Percentiles rank a stretch among this genome's conserved stretches.
phyloP scores from a whole-genome alignment of 2,329 filamentous ascomycete species.

The Beauveria sp. region DNA sequence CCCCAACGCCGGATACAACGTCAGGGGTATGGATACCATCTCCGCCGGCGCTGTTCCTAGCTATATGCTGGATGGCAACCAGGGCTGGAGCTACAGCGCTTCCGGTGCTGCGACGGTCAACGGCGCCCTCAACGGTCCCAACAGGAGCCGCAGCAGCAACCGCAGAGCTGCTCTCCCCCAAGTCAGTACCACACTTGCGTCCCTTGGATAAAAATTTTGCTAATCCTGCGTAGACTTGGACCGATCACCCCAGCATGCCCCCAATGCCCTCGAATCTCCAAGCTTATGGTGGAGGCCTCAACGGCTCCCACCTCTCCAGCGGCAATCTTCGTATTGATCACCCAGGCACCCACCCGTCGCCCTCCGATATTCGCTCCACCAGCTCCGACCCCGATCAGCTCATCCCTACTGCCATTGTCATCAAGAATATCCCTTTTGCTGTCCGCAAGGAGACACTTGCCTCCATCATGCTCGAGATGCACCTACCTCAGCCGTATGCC shows the following conservation, averaged over 20 bases:
- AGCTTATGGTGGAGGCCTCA: conserved; percentile 27
- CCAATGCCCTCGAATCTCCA: conserved; percentile 32
- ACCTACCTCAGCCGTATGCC: conserved; percentile 88
- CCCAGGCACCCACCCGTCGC: conserved; percentile 31
- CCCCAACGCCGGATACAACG: conserved; percentile 50
- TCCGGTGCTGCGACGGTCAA: conserved; percentile 56
- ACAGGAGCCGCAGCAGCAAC: conserved; percentile 47
- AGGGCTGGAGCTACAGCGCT: conserved; percentile 70
- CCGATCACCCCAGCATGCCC: conserved; percentile 37
- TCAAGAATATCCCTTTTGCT: conserved; percentile 98
- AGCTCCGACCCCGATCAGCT: conserved; percentile 67
- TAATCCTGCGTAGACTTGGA: conserved; percentile 37
- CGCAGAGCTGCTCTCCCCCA: conserved; percentile 60
- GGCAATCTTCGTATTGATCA: conserved; percentile 37
- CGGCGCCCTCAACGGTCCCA: conserved; percentile 59
- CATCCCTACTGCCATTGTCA: conserved; percentile 96
- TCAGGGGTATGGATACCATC: conserved; percentile 50
- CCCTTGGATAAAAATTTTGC: not conserved
- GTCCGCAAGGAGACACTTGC: conserved; percentile 95
- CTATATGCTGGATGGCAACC: conserved; percentile 59
- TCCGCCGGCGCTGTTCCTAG: conserved; percentile 32
- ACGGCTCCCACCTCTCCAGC: conserved; percentile 30
- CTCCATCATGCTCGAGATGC: conserved; percentile 87
- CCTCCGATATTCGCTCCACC: conserved; percentile 33
- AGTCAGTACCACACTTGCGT: conserved; percentile 42